Conservation (phyloP, 75 land plant species). For the Cunninghamia lanceolata region DNA sequence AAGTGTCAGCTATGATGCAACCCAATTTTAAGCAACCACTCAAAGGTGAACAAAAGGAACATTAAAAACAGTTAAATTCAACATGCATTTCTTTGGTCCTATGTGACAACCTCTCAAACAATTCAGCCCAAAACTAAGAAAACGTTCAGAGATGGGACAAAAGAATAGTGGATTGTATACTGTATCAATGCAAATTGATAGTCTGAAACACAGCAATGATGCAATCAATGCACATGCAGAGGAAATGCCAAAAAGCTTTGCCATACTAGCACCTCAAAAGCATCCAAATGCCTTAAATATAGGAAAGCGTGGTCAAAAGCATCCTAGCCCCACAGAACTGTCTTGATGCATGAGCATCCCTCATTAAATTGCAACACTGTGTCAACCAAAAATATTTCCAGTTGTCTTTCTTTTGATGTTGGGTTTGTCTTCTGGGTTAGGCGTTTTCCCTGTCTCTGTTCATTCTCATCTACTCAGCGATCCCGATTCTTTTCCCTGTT, state of each 20-base stretch:
- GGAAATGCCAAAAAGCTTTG: background rate
- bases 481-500: too few relatives aligned
- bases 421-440: too few relatives aligned
- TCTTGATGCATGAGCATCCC: too few relatives aligned
- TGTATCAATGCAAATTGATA: background rate
- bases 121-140: background rate
- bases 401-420: too few relatives aligned
- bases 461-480: too few relatives aligned
- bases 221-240: background rate
- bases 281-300: background rate
- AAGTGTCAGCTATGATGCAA: background rate
- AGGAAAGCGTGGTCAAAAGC: background rate
- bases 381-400: too few relatives aligned
- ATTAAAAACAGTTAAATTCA: background rate
- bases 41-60: background rate
- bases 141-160: background rate
- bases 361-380: too few relatives aligned
- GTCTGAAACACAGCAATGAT: background rate
- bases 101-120: background rate
- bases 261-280: background rate
- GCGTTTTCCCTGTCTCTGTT: too few relatives aligned
- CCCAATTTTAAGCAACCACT: too few relatives aligned
- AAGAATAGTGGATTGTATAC: background rate
- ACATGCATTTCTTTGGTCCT: background rate
- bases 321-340: background rate